Conservation (phyloP, 1,139 yeast species). For the Kluyveromyces sp. region DNA sequence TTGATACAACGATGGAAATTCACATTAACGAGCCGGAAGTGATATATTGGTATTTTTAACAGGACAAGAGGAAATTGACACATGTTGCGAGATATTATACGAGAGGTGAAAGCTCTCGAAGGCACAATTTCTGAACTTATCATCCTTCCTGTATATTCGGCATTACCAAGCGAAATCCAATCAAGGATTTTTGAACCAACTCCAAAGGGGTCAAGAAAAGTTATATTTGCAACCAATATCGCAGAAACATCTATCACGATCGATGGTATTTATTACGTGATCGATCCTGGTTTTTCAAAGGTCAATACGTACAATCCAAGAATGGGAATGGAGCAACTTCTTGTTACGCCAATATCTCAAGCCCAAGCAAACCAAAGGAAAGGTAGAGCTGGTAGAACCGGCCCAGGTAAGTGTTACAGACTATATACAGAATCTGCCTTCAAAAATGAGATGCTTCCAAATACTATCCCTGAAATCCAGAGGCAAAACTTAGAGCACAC, state of each 20-base stretch:
- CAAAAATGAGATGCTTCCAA: constrained; percentile 76
- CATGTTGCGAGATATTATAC: constrained; percentile 68
- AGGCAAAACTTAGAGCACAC: constrained; percentile 83
- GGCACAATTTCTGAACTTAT: constrained; percentile 57
- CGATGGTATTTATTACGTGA: constrained; percentile 80
- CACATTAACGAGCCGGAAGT: constrained; percentile 67
- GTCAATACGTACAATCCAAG: constrained; percentile 75
- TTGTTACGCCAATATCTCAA: constrained; percentile 78
- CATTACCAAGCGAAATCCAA: constrained; percentile 79
- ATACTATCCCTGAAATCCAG: constrained; percentile 87
- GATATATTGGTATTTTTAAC: constrained; percentile 81
- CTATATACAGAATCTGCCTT: constrained; percentile 84
- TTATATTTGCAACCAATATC: constrained; percentile 89
- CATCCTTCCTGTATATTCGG: constrained; percentile 88
- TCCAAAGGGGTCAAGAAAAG: constrained; percentile 70
- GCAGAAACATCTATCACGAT: constrained; percentile 97
- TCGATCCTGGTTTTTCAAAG: constrained; percentile 91
- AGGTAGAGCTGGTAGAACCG: constrained; percentile 96
- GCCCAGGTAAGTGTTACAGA: constrained; percentile 91
- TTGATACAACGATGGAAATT: constrained; percentile 75
- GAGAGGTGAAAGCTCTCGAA: constrained; percentile 65
- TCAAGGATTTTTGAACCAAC: constrained; percentile 80
- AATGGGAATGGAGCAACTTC: constrained; percentile 85
- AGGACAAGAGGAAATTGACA: constrained; percentile 90
- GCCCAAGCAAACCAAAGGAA: constrained; percentile 96